Conservation (phyloP, 2,329 filamentous ascomycete species). For the Botrytis tulipae region DNA sequence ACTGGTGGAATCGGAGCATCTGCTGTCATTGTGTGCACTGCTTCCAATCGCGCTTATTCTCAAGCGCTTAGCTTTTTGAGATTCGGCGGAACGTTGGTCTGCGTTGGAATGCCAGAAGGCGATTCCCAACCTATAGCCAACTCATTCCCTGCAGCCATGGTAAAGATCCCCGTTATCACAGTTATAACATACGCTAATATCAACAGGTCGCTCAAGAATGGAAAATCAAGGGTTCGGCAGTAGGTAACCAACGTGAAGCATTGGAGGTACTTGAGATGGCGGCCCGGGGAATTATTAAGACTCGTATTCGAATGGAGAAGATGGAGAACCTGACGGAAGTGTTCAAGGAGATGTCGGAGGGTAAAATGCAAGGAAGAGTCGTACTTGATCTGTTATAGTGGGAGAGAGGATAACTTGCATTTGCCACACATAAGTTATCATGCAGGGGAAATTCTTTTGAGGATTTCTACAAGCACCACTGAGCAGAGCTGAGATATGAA, state of each 20-base stretch:
- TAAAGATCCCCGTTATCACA: neutral
- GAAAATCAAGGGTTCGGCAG: constrained; percentile 49
- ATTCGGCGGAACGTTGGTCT: constrained; percentile 51
- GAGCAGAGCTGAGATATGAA: constrained; percentile 16
- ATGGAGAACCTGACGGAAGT: constrained; percentile 48
- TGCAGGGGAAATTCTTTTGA: neutral
- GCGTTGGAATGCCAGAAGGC: constrained; percentile 51
- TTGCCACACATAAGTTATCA: constrained; percentile 15
- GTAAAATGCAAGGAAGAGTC: constrained; percentile 46
- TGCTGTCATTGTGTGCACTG: constrained; percentile 55
- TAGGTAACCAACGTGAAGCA: constrained; percentile 51
- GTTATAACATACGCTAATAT: constrained; percentile 12
- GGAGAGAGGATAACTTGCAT: neutral
- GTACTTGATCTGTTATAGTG: constrained; percentile 45
- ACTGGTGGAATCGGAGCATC: constrained; percentile 59
- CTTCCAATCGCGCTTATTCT: constrained; percentile 49
- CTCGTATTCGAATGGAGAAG: constrained; percentile 46
- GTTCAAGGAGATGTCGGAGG: constrained; percentile 46
- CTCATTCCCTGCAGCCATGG: constrained; percentile 44
- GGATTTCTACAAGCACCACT: constrained; percentile 2
- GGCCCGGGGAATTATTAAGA: constrained; percentile 47
- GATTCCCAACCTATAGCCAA: constrained; percentile 45
- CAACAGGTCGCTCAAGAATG: constrained; percentile 42
- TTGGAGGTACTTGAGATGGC: constrained; percentile 49
- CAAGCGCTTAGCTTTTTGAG: constrained; percentile 49